Evolutionary conservation across 2,329 filamentous ascomycete species (phyloP), one percentile per base, ranked within the genome.

Genomic region (Colletotrichum limetticola): DNA sequence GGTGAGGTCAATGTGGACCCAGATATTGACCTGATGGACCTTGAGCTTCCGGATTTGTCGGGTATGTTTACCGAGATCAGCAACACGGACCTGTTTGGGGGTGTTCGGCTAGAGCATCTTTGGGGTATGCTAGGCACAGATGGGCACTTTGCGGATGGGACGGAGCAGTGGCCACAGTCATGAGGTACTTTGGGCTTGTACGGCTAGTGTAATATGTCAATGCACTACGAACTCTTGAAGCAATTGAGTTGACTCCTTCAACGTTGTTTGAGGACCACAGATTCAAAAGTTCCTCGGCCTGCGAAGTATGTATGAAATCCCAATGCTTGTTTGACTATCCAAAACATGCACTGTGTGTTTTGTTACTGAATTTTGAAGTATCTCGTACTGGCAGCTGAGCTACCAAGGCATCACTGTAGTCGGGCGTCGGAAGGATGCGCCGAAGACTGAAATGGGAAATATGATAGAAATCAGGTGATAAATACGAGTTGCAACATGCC

Each of bases 51-150:
- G 49, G 68, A 71, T 7, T 28, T 71, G 46, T 67, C 68, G 26
- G 68, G 56, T 12, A 62, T 71, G 68, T 67, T 71, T 46, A 71
- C 63, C 1, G 68, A 71, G 12, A 71, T 71, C 49, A 67, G 68
- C 26, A 71, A 67, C 16, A 67, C 68, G 4, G 62, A 71, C 11
- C 8, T 71, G 1, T 67, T 71, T 11, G 63, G 68, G 8, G 68
- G 68, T 5, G 63, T 71, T 5, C 53, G 68, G 12, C 28, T 67
- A 4, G 68, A 71, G 1, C 32, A 71, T 8, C 68, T 71, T 3
- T 71, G 63, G 63, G 63, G 68, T 0, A 71, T 67, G 68, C 28
- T 67, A 0, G 63, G 68, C 0, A 42, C 63, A 4, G 57, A 61
- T 12, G 57, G 62, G 32, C 68, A 71, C 11, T 30, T 32, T 26